Evolutionary conservation across 2,329 filamentous ascomycete genomes (phyloP), one percentile per base, ranked within the genome.

Genomic region (Exophiala calicioides): DNA sequence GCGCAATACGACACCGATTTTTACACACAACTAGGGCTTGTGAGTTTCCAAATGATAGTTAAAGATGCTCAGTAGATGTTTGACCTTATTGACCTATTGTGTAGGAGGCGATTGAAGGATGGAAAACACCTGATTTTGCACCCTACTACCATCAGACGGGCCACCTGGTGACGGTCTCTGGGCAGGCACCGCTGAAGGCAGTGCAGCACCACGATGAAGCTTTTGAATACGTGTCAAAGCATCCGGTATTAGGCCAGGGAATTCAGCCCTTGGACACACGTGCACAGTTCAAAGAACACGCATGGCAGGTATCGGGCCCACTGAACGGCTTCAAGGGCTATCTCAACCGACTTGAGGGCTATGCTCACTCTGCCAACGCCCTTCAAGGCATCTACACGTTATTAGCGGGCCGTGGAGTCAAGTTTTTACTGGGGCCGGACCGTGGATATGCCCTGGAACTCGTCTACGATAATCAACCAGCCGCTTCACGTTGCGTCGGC

Each of bases 261-360:
- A 67, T 66, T 47, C 54, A 57, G 4, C 51, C 60, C 5, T 55
- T 80, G 5, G 62, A 71, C 4, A 68, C 64, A 0, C 63, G 68
- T 1, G 67, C 71, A 21, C 69, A 73, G 6, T 79, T 79, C 50
- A 66, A 67, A 32, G 43, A 56, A 2, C 20, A 47, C 5, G 43
- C 33, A 20, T 77, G 74, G 69, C 76, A 78, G 52, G 75, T 73
- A 32, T 62, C 67, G 4, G 76, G 77, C 0, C 65, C 70, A 0
- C 60, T 81, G 29, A 64, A 68, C 0, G 74, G 74, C 1, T 84
- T 79, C 75, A 71, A 68, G 19, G 81, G 81, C 5, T 84, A 84
- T 59, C 68, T 79, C 31, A 84, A 84, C 58, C 67, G 65, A 3
- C 71, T 76, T 4, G 74, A 75, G 3, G 77, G 77, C 5, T 81